These are phyloP conservation scores for Penium margaritaceum DNA, from an alignment of 139 green algal species.

Conservation along the genomic window DNA sequence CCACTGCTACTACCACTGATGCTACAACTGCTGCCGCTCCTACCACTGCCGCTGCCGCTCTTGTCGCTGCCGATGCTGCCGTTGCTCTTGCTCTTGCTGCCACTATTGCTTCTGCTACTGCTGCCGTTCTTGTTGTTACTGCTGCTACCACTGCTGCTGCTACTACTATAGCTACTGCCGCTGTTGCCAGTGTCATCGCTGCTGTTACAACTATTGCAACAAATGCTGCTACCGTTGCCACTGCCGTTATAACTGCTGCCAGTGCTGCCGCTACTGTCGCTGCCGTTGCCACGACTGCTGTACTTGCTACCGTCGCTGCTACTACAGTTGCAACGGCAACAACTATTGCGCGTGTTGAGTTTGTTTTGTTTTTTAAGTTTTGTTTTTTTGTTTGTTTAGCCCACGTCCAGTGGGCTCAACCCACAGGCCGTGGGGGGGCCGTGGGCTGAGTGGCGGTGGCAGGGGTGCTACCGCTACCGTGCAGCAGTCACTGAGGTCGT, in stretches of 20 bases:
- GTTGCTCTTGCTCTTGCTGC: not conserved
- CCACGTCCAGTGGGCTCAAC: too few species aligned
- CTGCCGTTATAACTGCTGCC: not conserved
- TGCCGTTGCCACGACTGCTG: too few species aligned
- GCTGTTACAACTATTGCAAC: not conserved
- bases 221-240: not conserved
- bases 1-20: not conserved
- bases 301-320: too few species aligned
- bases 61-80: not conserved
- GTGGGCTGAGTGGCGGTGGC: too few species aligned
- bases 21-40: not conserved
- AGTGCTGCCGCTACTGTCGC: not conserved
- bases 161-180: not conserved
- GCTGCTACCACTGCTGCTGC: not conserved
- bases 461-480: too few species aligned
- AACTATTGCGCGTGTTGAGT: not conserved
- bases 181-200: not conserved
- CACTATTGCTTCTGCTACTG: not conserved
- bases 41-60: not conserved
- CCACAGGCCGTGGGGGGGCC: too few species aligned
- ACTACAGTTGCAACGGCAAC: not conserved
- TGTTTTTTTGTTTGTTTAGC: too few species aligned
- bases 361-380: too few species aligned
- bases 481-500: not conserved
- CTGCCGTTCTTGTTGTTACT: not conserved